A percentile compares a stretch with the other conserved stretches of the same genome.
Evolutionary conservation across 352 stramenopile genomes (phyloP).

Genomic region (Phytophthora idaei): DNA sequence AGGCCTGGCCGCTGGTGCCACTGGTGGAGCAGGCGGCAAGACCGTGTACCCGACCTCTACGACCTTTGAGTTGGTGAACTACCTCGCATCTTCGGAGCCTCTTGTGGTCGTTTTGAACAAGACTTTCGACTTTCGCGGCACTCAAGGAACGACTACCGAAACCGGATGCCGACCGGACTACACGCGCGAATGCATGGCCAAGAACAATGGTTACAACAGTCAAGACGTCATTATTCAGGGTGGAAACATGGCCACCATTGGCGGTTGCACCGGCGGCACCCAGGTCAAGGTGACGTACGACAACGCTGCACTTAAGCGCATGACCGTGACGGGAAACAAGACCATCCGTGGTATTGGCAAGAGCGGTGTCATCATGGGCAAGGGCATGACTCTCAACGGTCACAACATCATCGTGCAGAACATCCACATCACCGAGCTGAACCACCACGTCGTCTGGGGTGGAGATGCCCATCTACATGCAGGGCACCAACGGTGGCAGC

Average conservation of each 20-base stretch:
- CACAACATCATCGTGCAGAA: slow-evolving; percentile 49
- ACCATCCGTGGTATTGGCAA: slow-evolving; percentile 35
- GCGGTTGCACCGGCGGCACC: slow-evolving; percentile 25
- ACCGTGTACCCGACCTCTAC: slow-evolving; percentile 34
- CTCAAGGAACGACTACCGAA: slow-evolving; percentile 28
- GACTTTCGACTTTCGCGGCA: slow-evolving; percentile 31
- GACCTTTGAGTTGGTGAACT: too few species aligned
- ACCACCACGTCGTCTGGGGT: slow-evolving; percentile 47
- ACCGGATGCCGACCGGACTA: slow-evolving; percentile 27
- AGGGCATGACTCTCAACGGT: slow-evolving; percentile 29
- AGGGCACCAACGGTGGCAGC: slow-evolving; percentile 23
- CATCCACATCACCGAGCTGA: slow-evolving; percentile 48
- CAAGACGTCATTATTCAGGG: slow-evolving; percentile 46
- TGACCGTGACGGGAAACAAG: slow-evolving; percentile 31
- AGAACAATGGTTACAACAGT: slow-evolving; percentile 45
- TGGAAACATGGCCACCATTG: slow-evolving; percentile 31
- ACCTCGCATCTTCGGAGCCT: not conserved
- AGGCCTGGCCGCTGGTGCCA: slow-evolving; percentile 33
- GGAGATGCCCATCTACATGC: slow-evolving; percentile 44
- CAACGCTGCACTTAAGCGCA: slow-evolving; percentile 15
- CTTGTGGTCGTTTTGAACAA: slow-evolving; percentile 47
- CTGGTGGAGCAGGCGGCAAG: slow-evolving; percentile 32
- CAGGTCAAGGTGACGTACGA: slow-evolving; percentile 32
- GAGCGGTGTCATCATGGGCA: slow-evolving; percentile 36
- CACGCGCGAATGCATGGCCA: slow-evolving; percentile 33